Percentiles rank a stretch among this genome's conserved stretches.
Conservation (phyloP, 352 stramenopile genomes). For the Globisporangium paddicum region DNA sequence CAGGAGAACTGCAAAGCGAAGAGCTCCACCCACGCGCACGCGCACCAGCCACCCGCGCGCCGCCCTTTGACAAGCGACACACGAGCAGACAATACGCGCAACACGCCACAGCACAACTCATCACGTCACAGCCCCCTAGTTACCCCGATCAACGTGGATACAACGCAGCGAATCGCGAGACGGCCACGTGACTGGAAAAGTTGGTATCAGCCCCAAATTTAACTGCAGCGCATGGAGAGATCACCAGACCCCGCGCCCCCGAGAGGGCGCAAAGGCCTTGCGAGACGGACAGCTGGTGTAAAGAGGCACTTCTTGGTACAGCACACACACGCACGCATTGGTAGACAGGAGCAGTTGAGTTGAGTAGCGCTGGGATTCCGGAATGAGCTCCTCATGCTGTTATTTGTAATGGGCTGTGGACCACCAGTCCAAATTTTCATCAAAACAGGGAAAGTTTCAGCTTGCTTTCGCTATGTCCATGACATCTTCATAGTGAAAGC, state of each 20-base stretch:
- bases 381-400: neutral
- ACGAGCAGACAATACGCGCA: neutral
- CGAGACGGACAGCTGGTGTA: constrained; percentile 61
- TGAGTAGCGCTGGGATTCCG: neutral
- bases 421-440: neutral
- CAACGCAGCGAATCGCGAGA: constrained; percentile 24
- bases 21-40: neutral
- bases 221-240: constrained; percentile 55
- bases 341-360: neutral
- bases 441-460: too few relatives aligned
- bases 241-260: constrained; percentile 5
- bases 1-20: neutral
- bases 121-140: neutral
- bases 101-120: constrained; percentile 7
- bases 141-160: constrained; percentile 7
- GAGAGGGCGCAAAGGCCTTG: constrained; percentile 9
- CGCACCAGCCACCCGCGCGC: neutral
- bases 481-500: too few relatives aligned
- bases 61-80: neutral
- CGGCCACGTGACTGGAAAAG: constrained; percentile 15
- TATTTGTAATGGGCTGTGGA: neutral
- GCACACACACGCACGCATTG: neutral
- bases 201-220: constrained; percentile 71
- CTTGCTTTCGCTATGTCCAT: too few relatives aligned
- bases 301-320: constrained; percentile 26